Evolutionary conservation across 129 eudicot genomes (phyloP), one percentile per base, ranked within the genome.

Genomic region (Lonicera japonica): DNA sequence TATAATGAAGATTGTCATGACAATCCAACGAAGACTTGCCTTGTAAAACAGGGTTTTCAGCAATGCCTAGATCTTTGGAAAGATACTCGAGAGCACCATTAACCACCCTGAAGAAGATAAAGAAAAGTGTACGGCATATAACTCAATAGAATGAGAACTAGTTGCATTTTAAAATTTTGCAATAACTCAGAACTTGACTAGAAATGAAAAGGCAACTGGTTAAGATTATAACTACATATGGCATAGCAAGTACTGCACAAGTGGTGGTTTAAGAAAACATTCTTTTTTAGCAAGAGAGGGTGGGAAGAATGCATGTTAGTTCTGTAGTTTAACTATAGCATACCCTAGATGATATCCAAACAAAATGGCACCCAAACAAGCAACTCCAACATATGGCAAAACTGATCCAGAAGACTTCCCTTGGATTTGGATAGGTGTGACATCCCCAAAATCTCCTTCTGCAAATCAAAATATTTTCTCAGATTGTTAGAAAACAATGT

Each of bases 341-440:
- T 91, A 92, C 96, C 95, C 99, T 63, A 92, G 82, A 77, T 92
- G 96, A 85, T 92, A 92, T 71, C 99, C 99, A 65, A 88, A 92
- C 74, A 92, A 72, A 66, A 92, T 78, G 54, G 99, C 99, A 46
- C 99, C 99, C 75, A 92, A 18, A 70, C 96, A 87, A 74, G 99
- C 99, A 69, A 88, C 91, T 65, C 87, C 99, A 67, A 92, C 99
- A 82, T 92, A 92, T n/a, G 95, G 99, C 62, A 82, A 72, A 61
- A 92, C 99, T 38, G 90, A 59, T 73, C 79, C 90, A 61, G 91
- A 85, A 43, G 96, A 85, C 65, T 77, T 78, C 45, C 79, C 77
- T 74, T 78, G 81, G 41, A 63, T 43, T 71, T 74, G 80, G 57
- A 69, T 66, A 47, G 86, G 91, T 61, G 61, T 45, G 62, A 60